These are phyloP conservation scores for Tulasnella sp. DNA, from an alignment of 768 basidiomycete species.

Conservation along the genomic window DNA sequence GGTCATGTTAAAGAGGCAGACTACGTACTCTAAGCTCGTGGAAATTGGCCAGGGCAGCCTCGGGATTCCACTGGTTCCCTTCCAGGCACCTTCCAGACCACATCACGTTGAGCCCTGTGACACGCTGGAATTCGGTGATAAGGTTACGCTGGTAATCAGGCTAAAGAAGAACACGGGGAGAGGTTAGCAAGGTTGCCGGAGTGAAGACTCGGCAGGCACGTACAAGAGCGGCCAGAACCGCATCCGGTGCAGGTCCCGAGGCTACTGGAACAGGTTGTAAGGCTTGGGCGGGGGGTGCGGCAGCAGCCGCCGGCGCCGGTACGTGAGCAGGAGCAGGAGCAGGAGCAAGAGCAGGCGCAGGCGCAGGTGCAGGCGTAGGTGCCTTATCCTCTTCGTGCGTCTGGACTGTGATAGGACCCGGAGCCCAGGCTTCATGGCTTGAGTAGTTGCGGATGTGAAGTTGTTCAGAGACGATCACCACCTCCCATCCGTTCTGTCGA, in stretches of 20 bases:
- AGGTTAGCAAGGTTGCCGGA: slow-evolving; percentile 21
- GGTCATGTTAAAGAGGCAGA: background rate
- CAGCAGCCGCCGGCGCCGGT: slow-evolving; percentile 36
- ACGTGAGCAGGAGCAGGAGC: slow-evolving; percentile 34
- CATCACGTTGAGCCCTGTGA: slow-evolving; percentile 72
- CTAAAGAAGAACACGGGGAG: slow-evolving; percentile 38
- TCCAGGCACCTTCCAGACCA: slow-evolving; percentile 82
- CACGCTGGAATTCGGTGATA: slow-evolving; percentile 63
- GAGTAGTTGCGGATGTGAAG: slow-evolving; percentile 81
- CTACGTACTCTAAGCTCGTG: slow-evolving; percentile 55
- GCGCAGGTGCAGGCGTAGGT: slow-evolving; percentile 33
- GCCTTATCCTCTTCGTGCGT: slow-evolving; percentile 41
- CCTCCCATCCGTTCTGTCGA: slow-evolving; percentile 80
- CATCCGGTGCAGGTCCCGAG: slow-evolving; percentile 42
- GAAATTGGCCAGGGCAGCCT: slow-evolving; percentile 77
- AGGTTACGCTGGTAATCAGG: slow-evolving; percentile 65
- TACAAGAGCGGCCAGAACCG: slow-evolving; percentile 53
- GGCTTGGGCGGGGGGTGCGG: slow-evolving; percentile 32
- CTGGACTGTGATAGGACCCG: slow-evolving; percentile 70
- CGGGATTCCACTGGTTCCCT: slow-evolving; percentile 80
- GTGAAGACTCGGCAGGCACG: slow-evolving; percentile 35
- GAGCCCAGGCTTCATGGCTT: slow-evolving; percentile 71
- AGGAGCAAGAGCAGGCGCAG: slow-evolving; percentile 33
- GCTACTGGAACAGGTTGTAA: slow-evolving; percentile 38
- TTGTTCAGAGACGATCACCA: slow-evolving; percentile 84